Base-by-base conservation (phyloP, 176 grass and related monocot genomes). In the Phragmites australis region DNA sequence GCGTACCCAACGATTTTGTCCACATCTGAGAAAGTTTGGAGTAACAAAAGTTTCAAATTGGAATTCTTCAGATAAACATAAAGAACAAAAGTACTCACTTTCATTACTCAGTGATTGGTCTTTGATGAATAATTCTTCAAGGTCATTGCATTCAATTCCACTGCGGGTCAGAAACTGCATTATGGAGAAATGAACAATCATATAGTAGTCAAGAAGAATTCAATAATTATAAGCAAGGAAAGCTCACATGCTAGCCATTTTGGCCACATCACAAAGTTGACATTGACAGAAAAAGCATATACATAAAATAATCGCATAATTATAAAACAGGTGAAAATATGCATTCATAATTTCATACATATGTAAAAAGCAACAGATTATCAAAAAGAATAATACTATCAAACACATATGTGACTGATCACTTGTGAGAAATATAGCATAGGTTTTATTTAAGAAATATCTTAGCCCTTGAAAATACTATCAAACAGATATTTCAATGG, bases 1-100 rank as follows among this genome's bases (percentile, higher is more conserved):
- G 94, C 94, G 49, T 94, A 97, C 39, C 94, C 94, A 48, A 97
- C 94, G 47, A 97, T 82, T 76, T 94, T 97, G 81, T 97, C 94
- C 70, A 97, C 95, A 82, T 85, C 95, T 98, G 78, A 68, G 74
- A 77, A 82, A 78, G 66, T 47, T 92, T 37, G 26, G 42, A 90
- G 69, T 47, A 80, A 71, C 65, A 73, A 55, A 81, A 37, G 31
- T 68, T 81, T 71, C 56, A 56, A 58, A 21, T 41, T 14, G n/a
- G 66, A 59, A 67, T 72, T 23, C 32, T 71, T 8, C n/a, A 39
- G 69, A 52, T 40, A 74, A 70, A 42, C 17, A 16, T 22, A 74
- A 73, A 21, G 16, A 80, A 60, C 53, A 74, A 79, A 83, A 62
- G 27, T 79, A 89, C 96, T 95, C 58, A 99, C 96, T 99, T 81